Base-by-base conservation (phyloP, 139 green algal genomes). In the Volvox africanus region DNA sequence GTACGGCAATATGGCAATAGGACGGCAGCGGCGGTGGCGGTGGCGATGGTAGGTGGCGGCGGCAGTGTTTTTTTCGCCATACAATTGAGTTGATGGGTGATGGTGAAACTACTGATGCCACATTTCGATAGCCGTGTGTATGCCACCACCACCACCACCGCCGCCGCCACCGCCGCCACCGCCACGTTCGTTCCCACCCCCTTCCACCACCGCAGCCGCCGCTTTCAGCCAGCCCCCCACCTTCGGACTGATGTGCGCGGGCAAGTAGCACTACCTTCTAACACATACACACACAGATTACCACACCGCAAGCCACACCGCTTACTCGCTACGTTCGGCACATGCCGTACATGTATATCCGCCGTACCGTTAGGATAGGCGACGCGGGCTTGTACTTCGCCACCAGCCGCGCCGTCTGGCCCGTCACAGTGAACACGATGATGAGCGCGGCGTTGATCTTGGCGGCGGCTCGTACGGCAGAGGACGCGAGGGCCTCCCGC, bases 381-480 rank as follows among this genome's bases (percentile, higher is more conserved):
- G 96, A 96, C 44, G 92, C 85, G 0, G 97, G 96, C 73, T 96
- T 94, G 95, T 98, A 99, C 95, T 99, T 99, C 87, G 97, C 94
- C 71, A 99, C 91, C 84, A 98, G 93, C 79, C 92, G 92, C 0
- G 96, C 96, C 26, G 97, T 99, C 89, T 95, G 93, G 87, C 97
- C 97, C 18, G 95, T 97, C 35, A 96, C 93, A 19, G 96, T 96
- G 93, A 98, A 98, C 26, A 97, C 96, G 14, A 99, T 94, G 77
- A 99, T 98, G 67, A 99, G 88, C 5, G 93, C 93, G 0, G 97
- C 97, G 12, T 95, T 87, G 91, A 98, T 96, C 95, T 99, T 99
- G 92, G 96, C 95, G 17, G 96, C 96, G 11, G 94, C 95, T 26
- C 97, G 94, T 80, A 98, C 97, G 0, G 97, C 97, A 12, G 95